Base-by-base conservation (phyloP, 176 grass and related monocot genomes). In the Coix lacrymajobi region DNA sequence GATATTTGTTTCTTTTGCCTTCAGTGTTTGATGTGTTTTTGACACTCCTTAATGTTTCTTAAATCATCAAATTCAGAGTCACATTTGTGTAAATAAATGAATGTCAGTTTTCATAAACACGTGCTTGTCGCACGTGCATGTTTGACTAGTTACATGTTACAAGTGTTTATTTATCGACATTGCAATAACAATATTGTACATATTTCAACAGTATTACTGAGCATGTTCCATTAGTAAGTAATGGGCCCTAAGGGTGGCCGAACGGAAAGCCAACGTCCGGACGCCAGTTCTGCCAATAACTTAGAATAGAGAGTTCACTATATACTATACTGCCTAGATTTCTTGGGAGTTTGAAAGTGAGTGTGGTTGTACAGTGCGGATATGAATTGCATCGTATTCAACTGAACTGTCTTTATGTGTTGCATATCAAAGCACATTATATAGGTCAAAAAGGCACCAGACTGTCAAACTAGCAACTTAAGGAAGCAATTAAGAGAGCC, bases 241-340 rank as follows among this genome's bases (percentile, higher is more conserved):
- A n/a, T n/a, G n/a, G n/a, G n/a, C n/a, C n/a, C n/a, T n/a, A n/a
- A n/a, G n/a, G n/a, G n/a, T n/a, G n/a, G n/a, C n/a, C n/a, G n/a
- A n/a, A n/a, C n/a, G n/a, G n/a, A n/a, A n/a, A n/a, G n/a, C n/a
- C n/a, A n/a, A n/a, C n/a, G n/a, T n/a, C n/a, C n/a, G n/a, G n/a
- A n/a, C n/a, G n/a, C n/a, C n/a, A n/a, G n/a, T n/a, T n/a, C n/a
- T n/a, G n/a, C n/a, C n/a, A n/a, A n/a, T 17, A 51, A 19, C 20
- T 51, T 7, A 20, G 20, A 51, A 51, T 51, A 2, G 48, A 51
- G 48, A 51, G 7, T 63, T 29, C 69, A 1, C 39, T 67, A 30
- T 71, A 81, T 64, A 45, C 65, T 71, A 81, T 64, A 45, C 65
- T 71, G 43, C 71, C 57, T 41, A 41, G 4, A 38, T 65, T 81